Conservation (phyloP, 257 asterid species). For the Ilex aquifolium region DNA sequence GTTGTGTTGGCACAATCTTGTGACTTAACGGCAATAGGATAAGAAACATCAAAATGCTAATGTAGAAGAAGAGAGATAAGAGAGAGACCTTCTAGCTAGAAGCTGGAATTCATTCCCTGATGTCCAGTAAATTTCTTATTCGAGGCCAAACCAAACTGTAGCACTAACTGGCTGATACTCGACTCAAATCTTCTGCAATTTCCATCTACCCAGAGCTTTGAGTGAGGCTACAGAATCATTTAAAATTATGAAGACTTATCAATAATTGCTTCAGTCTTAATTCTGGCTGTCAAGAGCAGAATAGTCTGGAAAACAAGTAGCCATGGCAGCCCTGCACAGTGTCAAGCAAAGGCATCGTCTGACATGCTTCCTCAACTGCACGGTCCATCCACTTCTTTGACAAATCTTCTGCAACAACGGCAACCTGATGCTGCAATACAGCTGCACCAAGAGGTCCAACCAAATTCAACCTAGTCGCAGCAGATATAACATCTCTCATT, state of each 20-base stretch:
- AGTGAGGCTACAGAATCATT: background rate
- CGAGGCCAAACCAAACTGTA: background rate
- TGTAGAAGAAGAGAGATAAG: no score
- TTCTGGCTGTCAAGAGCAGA: slow-evolving; percentile 56
- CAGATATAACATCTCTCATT: slow-evolving; percentile 82
- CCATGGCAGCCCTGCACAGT: slow-evolving; percentile 90
- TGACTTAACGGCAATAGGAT: no score
- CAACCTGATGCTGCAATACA: slow-evolving; percentile 64
- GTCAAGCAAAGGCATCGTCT: slow-evolving; percentile 81
- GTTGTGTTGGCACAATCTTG: no score
- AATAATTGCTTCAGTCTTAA: background rate
- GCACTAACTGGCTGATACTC: background rate
- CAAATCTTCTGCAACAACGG: slow-evolving; percentile 52
- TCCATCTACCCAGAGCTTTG: background rate
- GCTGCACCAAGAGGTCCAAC: slow-evolving; percentile 92
- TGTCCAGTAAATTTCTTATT: no score
- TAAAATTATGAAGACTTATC: no score
- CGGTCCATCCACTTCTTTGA: slow-evolving; percentile 79
- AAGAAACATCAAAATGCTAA: no score
- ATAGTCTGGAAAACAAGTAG: slow-evolving; percentile 90
- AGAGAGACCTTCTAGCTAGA: no score
- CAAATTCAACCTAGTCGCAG: slow-evolving; percentile 85
- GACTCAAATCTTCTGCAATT: background rate
- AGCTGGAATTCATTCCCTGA: background rate
- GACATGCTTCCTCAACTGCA: slow-evolving; percentile 75